Evolutionary conservation across 805 yeast species (phyloP), one percentile per base, ranked within the genome.

Genomic region (Candida insectorum): DNA sequence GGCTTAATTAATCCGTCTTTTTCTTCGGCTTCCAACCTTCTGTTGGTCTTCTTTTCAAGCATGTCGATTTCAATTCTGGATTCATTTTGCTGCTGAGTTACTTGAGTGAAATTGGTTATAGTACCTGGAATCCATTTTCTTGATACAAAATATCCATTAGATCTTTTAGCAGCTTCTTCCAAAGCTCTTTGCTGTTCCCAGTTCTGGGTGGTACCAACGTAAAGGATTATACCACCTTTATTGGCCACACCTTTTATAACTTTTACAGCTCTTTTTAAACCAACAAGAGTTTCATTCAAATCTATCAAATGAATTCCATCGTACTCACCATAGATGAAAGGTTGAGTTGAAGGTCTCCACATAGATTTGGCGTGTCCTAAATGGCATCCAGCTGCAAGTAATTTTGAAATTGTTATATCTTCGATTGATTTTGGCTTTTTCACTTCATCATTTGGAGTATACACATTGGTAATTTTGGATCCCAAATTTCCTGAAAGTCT

Each of bases 81-180:
- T 16, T 52, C 51, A n/a, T 59, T 62, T 18, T 41, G 49, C 38
- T 73, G 75, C 49, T 84, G 75, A 26, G 77, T 79, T 15, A 83
- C 79, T 52, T 78, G 84, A 19, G 79, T 68, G 35, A 86, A 78
- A 62, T 93, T 93, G 28, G 97, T 87, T 45, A 93, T 71, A 16
- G 94, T 84, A 45, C 98, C 98, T 2, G 97, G 96, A 39, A 85
- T 76, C 98, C 98, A 93, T 53, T 88, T 78, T 29, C 78, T 73
- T 15, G 83, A 70, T 14, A 93, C 89, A 52, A 82, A 88, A 60
- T 78, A 87, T 11, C 95, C 96, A 37, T 77, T 71, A 35, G 80
- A 67, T 45, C 94, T 74, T 28, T 68, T 63, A 2, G 97, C 95
- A 8, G 96, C 95, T 40, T 73, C 77, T 51, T 79, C 81, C 30